phyloP scores from a whole-genome alignment of 2,329 filamentous ascomycete genomes.

The Trichoderma aggressivum region DNA sequence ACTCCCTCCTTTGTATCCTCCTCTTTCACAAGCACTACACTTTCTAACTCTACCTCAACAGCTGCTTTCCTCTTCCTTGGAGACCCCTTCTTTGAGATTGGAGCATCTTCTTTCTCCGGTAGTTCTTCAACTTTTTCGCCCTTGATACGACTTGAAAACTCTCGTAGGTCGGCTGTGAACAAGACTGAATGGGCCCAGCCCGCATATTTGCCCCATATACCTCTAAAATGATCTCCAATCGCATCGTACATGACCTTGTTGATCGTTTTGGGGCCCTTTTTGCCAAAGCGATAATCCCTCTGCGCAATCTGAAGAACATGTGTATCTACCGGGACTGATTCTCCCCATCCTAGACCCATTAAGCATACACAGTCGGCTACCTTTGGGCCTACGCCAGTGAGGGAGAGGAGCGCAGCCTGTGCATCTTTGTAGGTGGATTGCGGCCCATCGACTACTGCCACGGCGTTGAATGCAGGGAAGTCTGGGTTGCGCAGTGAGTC shows the following conservation, averaged over 20 bases:
- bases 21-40: conserved; percentile 21
- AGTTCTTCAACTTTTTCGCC: conserved; percentile 16
- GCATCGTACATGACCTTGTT: conserved; percentile 87
- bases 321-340: conserved; percentile 93
- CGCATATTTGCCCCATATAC: conserved; percentile 87
- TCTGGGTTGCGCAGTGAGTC: conserved; percentile 74
- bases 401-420: conserved; percentile 71
- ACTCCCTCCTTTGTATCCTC: conserved; percentile 25
- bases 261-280: conserved; percentile 77
- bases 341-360: conserved; percentile 94
- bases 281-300: conserved; percentile 90
- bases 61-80: conserved; percentile 25
- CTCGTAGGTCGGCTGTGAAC: conserved; percentile 86
- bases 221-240: conserved; percentile 83
- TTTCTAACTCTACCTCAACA: conserved; percentile 20
- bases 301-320: conserved; percentile 99
- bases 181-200: conserved; percentile 98
- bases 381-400: conserved; percentile 92
- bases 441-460: conserved; percentile 41
- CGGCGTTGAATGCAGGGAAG: conserved; percentile 52
- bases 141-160: conserved; percentile 65
- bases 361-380: conserved; percentile 95
- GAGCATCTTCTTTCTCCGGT: conserved; percentile 28
- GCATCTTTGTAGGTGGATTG: conserved; percentile 69
- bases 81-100: not conserved